phyloP scores from a whole-genome alignment of 202 grass and related monocot species.

The Thinopyrum obtusiflorum region DNA sequence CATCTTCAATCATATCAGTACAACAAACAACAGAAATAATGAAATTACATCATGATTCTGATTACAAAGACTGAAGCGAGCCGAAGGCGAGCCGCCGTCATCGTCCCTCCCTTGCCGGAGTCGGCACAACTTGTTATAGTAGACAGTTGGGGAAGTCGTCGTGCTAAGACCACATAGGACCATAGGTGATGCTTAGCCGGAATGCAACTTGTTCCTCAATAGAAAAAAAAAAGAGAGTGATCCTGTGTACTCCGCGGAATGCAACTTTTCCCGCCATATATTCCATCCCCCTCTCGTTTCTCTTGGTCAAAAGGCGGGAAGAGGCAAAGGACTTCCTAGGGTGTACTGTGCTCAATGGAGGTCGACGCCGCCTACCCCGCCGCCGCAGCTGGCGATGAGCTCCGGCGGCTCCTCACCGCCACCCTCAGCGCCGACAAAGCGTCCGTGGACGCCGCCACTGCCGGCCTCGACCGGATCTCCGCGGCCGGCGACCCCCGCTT shows the following conservation, averaged over 20 bases:
- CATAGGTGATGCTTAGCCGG: too few relatives aligned
- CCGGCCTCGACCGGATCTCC: constrained; percentile 47
- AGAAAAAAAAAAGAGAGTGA: background rate
- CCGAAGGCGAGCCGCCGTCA: too few relatives aligned
- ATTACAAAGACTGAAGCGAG: too few relatives aligned
- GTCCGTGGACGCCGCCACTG: constrained; percentile 49
- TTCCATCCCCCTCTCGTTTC: background rate
- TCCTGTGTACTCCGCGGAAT: background rate
- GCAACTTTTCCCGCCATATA: background rate
- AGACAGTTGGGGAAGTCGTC: too few relatives aligned
- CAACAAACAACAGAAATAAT: too few relatives aligned
- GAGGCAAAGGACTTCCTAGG: constrained; percentile 22
- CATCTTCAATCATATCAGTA: too few relatives aligned
- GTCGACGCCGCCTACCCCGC: constrained; percentile 18
- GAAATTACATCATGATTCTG: too few relatives aligned
- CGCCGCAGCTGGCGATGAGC: background rate
- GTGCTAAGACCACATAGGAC: too few relatives aligned
- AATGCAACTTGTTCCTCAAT: too few relatives aligned
- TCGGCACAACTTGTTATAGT: too few relatives aligned
- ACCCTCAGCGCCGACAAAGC: constrained; percentile 69
- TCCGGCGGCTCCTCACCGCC: constrained; percentile 50
- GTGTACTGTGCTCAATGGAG: constrained; percentile 38
- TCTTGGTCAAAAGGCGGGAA: background rate
- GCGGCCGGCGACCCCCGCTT: constrained; percentile 37
- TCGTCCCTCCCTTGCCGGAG: too few relatives aligned